Evolutionary conservation across 2,329 filamentous ascomycete genomes (phyloP), one percentile per base, ranked within the genome.

Genomic region (Ophiostoma ulmi): DNA sequence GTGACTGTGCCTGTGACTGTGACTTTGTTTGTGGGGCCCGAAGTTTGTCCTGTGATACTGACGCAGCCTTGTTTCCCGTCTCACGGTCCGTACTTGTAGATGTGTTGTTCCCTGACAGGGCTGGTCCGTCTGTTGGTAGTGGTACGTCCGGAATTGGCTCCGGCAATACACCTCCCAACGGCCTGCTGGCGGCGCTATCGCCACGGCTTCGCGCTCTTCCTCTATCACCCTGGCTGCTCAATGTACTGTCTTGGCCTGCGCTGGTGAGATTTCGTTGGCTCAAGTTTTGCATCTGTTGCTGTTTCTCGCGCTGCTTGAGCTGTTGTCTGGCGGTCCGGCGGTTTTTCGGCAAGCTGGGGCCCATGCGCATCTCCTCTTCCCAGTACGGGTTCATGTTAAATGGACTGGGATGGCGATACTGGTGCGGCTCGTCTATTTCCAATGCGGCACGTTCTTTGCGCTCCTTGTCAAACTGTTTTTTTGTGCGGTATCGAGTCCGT

Each of bases 351-450:
- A 91, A 85, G 3, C 87, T 88, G 1, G 94, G 94, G 0, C 94
- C 94, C 80, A 94, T 85, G 73, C 84, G 84, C 74, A 97, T 96
- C 79, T 97, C 94, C 77, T 95, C 91, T 41, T 86, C 83, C 94
- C 94, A 97, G 80, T 92, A 92, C 14, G 90, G 90, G 76, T 97
- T 97, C 38, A 93, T 97, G 76, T 89, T 90, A 76, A 93, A 95
- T 0, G 93, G 91, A 64, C 88, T 87, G 1, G 91, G 93, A 76
- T 97, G 93, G 68, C 88, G 85, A 79, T 97, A 95, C 13, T 88
- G 80, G 58, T 87, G 87, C 0, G 92, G 91, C 77, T 93, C 87
- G 74, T 93, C 87, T 70, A 85, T 85, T 75, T 91, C 86, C 71
- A 89, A 80, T 72, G 83, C 86, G 65, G 85, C 84, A 78, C 91